phyloP scores from a whole-genome alignment of 2,329 filamentous ascomycete species.

The Chrysoporthe deuterocubensis region DNA sequence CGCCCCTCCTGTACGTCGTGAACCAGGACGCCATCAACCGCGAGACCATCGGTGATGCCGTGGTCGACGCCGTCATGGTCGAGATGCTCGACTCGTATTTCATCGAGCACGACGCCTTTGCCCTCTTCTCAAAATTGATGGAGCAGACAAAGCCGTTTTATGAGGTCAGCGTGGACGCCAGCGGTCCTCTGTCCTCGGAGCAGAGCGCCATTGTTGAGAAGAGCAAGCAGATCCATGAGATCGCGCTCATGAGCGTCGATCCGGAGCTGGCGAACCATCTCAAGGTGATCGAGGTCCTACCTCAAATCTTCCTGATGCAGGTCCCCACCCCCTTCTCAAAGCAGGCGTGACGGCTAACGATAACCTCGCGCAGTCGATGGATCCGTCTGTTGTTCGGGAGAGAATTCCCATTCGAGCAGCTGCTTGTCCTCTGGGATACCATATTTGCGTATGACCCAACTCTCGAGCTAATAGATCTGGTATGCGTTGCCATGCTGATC shows the following conservation, averaged over 20 bases:
- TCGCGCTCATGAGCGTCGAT: constrained; percentile 77
- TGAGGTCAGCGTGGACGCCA: constrained; percentile 59
- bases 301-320: constrained; percentile 94
- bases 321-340: constrained; percentile 34
- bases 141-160: constrained; percentile 85
- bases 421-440: constrained; percentile 86
- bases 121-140: constrained; percentile 86
- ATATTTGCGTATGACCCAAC: constrained; percentile 85
- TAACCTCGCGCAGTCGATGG: constrained; percentile 70
- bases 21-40: constrained; percentile 77
- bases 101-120: constrained; percentile 89
- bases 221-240: constrained; percentile 85
- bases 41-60: constrained; percentile 38
- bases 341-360: background rate
- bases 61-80: constrained; percentile 58
- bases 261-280: constrained; percentile 83
- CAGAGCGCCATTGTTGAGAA: constrained; percentile 76
- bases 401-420: constrained; percentile 87
- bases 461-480: constrained; percentile 80
- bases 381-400: constrained; percentile 89
- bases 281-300: constrained; percentile 83
- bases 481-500: constrained; percentile 94
- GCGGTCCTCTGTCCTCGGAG: constrained; percentile 41
- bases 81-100: constrained; percentile 72
- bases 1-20: constrained; percentile 84